Percentiles rank a stretch among this genome's conserved stretches.
phyloP scores from a whole-genome alignment of 2,329 filamentous ascomycete species.

The Alternaria novae-zelandiae region DNA sequence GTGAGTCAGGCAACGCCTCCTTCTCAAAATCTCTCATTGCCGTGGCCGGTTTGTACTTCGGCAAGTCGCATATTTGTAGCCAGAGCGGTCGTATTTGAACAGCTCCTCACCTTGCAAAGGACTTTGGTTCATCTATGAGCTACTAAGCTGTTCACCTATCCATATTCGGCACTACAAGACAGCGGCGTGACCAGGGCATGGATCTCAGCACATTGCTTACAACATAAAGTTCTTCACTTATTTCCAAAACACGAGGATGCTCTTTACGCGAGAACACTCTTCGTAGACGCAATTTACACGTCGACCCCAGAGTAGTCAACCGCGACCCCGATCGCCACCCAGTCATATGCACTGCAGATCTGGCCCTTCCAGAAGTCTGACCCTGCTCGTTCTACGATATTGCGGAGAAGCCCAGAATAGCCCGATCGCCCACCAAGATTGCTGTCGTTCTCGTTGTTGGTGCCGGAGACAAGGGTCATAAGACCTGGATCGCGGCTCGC shows the following conservation, averaged over 20 bases:
- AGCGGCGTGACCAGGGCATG: neutral
- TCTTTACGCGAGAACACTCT: neutral
- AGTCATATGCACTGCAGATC: slow-evolving; percentile 8
- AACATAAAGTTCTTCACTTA: neutral
- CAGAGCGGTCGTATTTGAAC: neutral
- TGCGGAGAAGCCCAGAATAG: slow-evolving; percentile 19
- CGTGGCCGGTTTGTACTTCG: neutral
- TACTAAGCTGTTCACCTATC: neutral
- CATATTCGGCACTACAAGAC: neutral
- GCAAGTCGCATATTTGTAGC: neutral
- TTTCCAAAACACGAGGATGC: neutral
- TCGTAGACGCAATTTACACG: neutral
- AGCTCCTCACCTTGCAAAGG: neutral
- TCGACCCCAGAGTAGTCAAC: neutral
- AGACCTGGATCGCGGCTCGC: slow-evolving; percentile 4
- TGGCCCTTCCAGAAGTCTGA: slow-evolving; percentile 14
- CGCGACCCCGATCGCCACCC: neutral
- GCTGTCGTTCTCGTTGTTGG: neutral
- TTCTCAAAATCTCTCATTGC: neutral
- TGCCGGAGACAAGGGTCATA: neutral
- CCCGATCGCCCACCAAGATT: neutral
- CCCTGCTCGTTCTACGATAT: slow-evolving; percentile 9
- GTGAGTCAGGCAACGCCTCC: neutral
- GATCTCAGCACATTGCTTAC: neutral
- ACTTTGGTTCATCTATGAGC: neutral